Conservation (phyloP, 2,329 filamentous ascomycete genomes). For the Fusarium acutatum region DNA sequence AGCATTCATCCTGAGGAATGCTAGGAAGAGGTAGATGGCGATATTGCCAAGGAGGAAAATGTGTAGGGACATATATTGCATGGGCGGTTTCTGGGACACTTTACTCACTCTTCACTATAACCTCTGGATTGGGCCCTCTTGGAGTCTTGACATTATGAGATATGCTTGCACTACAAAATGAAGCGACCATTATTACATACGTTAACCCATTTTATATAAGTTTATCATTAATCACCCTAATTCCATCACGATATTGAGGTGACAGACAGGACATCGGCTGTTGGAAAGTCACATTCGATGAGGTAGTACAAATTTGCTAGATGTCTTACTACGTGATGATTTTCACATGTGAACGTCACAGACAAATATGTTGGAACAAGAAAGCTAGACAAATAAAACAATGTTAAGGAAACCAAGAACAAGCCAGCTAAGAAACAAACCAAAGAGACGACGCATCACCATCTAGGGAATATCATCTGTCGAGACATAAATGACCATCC, state of each 20-base stretch:
- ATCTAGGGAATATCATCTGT: conserved; percentile 42
- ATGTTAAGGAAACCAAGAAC: conserved; percentile 47
- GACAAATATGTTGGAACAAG: not conserved
- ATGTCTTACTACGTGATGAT: not conserved
- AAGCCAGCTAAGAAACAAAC: conserved; percentile 50
- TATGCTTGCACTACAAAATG: conserved; percentile 38
- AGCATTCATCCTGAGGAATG: conserved; percentile 82
- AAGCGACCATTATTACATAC: conserved; percentile 28
- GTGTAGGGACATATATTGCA: conserved; percentile 12
- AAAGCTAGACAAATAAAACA: conserved; percentile 39
- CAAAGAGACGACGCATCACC: conserved; percentile 46
- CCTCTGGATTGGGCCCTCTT: conserved; percentile 18
- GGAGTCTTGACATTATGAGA: conserved; percentile 32
- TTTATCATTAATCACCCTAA: not conserved
- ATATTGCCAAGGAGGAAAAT: not conserved
- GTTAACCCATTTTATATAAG: conserved; percentile 9
- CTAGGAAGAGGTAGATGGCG: conserved; percentile 62
- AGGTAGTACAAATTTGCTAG: not conserved
- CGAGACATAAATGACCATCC: conserved; percentile 46
- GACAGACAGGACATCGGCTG: not conserved
- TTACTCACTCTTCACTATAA: conserved; percentile 21
- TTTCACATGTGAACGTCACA: not conserved
- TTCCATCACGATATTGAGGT: no score
- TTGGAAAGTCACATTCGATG: not conserved
- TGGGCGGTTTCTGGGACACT: conserved; percentile 23